A percentile compares a stretch with the other conserved stretches of the same genome.
Evolutionary conservation across 345 rosid species (phyloP).

Genomic region (Lepidium aucheri): DNA sequence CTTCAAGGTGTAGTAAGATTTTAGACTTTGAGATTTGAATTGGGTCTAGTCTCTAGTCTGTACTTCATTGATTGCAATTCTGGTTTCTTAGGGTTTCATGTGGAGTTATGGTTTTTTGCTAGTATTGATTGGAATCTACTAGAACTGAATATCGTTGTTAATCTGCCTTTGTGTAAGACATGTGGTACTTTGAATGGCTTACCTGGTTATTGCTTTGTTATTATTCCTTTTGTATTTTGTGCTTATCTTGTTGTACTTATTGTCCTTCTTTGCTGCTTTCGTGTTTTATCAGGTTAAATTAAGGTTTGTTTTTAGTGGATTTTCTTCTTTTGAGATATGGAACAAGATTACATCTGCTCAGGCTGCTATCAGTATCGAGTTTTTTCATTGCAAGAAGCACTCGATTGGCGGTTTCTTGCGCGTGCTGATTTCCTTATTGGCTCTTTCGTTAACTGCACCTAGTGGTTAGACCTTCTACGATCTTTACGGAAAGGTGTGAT

Average conservation of each 20-base stretch:
- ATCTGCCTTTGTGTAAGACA: no score
- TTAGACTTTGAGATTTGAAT: neutral
- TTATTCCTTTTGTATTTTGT: neutral
- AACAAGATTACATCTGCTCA: conserved; percentile 48
- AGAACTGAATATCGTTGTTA: neutral
- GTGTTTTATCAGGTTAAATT: conserved; percentile 40
- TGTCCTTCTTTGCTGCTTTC: neutral
- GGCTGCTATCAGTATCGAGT: conserved; percentile 48
- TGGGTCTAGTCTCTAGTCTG: neutral
- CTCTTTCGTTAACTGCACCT: conserved; percentile 90
- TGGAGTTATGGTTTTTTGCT: neutral
- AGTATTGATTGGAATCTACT: neutral
- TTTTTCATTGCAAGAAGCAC: conserved; percentile 76
- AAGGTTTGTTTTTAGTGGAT: conserved; percentile 41
- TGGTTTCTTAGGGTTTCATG: neutral
- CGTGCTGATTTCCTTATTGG: conserved; percentile 64
- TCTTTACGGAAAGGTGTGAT: conserved; percentile 44
- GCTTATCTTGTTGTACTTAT: neutral
- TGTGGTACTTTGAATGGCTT: neutral
- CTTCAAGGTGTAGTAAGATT: neutral
- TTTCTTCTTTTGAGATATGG: conserved; percentile 57
- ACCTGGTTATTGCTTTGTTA: neutral
- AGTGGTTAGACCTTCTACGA: conserved; percentile 37
- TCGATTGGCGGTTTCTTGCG: conserved; percentile 75
- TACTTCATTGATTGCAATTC: neutral